Evolutionary conservation across 306 rosid genomes (phyloP), one percentile per base, ranked within the genome.

Genomic region (Dalbergia cultrata): DNA sequence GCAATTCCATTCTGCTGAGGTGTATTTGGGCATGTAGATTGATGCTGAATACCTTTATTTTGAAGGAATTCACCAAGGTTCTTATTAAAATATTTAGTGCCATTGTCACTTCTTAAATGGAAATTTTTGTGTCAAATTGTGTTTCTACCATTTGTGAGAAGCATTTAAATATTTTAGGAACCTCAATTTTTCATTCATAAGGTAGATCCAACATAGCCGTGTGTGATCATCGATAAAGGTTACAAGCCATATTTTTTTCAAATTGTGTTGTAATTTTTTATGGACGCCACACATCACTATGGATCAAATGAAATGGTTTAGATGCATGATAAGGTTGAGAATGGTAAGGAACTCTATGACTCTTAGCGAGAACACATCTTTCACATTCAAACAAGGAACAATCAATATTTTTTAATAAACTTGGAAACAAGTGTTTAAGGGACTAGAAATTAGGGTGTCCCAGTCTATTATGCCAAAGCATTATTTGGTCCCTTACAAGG

Each of bases 201-300:
- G n/a, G 14, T 59, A 60, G 44, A 41, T n/a, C 33, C 17, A 44
- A 74, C 78, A 73, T 10, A 72, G 8, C 0, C 4, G 1, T 0
- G 78, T 41, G 67, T 58, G 57, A 59, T 58, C 58, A 59, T 58
- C 41, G 4, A 58, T 58, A 41, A 57, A 57, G 17, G 66, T 72
- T 18, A 73, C 9, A 14, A 21, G 41, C 11, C 78, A 53, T 4
- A 0, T 22, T 22, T 39, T 73, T 19, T 74, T 4, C 43, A 74
- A 74, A 43, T 41, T 74, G 78, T 7, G 58, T 58, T 74, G 44
- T 21, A 1, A 57, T 57, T 57, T 57, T 57, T 18, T 0, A 19
- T 2, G 33, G 62, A 57, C 13, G 33, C 62, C 9, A 39, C 58
- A 39, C 37, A 54, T 73, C 67, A 57, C 41, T 41, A 39, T 73